Evolutionary conservation across 2,329 filamentous ascomycete species (phyloP).

Genomic region (Fusarium equiseti): DNA sequence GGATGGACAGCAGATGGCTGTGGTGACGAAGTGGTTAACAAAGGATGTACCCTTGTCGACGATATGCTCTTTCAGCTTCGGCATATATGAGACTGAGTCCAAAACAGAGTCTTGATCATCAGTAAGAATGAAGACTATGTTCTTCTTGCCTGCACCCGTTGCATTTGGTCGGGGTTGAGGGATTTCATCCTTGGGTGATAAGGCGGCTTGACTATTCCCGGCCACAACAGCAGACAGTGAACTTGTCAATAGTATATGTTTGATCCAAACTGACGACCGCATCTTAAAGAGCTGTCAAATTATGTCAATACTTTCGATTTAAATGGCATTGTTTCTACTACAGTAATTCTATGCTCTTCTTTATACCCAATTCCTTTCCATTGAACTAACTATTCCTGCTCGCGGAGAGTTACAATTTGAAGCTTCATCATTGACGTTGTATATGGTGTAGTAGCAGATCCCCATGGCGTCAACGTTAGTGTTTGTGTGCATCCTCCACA

Average conservation of each 20-base stretch:
- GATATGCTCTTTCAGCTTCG: constrained; percentile 67
- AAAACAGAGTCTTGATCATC: constrained; percentile 76
- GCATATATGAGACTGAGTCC: constrained; percentile 72
- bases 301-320: not conserved
- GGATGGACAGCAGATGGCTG: constrained; percentile 75
- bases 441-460: constrained; percentile 29
- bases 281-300: not conserved
- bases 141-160: constrained; percentile 49
- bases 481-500: accelerated
- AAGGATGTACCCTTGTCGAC: constrained; percentile 70
- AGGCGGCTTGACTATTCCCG: not conserved
- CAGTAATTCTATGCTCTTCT: not conserved
- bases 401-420: not conserved
- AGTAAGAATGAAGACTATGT: constrained; percentile 75
- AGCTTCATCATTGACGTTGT: not conserved
- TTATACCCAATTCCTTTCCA: not conserved
- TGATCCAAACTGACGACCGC: constrained; percentile 23
- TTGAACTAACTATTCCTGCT: no score
- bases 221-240: not conserved
- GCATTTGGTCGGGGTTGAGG: not conserved
- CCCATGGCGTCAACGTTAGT: constrained; percentile 44
- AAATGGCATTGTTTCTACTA: not conserved
- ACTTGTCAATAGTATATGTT: constrained; percentile 1
- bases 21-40: constrained; percentile 73
- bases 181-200: not conserved